phyloP scores from a whole-genome alignment of 768 basidiomycete species.

The Cystoderma amianthinum region DNA sequence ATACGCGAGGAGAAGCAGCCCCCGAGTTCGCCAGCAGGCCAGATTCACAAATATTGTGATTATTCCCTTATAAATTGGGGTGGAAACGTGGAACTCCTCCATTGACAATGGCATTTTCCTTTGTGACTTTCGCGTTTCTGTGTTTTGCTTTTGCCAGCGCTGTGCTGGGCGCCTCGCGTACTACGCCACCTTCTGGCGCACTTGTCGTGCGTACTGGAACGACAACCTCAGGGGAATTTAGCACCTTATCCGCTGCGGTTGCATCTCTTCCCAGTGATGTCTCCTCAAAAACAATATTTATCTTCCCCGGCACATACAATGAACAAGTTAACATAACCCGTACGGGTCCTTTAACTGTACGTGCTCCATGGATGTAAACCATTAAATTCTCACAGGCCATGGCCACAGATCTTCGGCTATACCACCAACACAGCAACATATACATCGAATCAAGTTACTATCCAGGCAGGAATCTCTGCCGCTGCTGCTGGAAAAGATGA shows the following conservation, averaged over 20 bases:
- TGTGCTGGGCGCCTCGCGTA: constrained; percentile 18
- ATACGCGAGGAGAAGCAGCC: too few relatives aligned
- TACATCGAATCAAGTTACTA: constrained; percentile 28
- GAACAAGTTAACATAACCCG: constrained; percentile 30
- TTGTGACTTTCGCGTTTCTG: too few relatives aligned
- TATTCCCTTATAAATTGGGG: too few relatives aligned
- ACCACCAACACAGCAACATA: constrained; percentile 33
- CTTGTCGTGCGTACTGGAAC: constrained; percentile 25
- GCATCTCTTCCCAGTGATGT: constrained; percentile 24
- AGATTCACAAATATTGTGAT: too few relatives aligned
- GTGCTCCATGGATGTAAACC: neutral
- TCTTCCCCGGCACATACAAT: constrained; percentile 31
- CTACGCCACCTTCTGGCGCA: constrained; percentile 26
- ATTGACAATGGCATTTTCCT: too few relatives aligned
- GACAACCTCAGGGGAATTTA: constrained; percentile 23
- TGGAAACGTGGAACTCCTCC: too few relatives aligned
- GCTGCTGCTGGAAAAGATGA: constrained; percentile 20
- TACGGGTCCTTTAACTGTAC: constrained; percentile 24
- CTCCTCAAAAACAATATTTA: constrained; percentile 25
- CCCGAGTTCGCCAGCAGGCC: too few relatives aligned
- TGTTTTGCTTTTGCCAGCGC: too few relatives aligned
- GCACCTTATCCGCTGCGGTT: constrained; percentile 25
- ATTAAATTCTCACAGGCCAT: neutral
- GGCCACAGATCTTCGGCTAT: constrained; percentile 33
- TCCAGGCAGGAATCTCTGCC: constrained; percentile 24